Evolutionary conservation across 768 basidiomycete species (phyloP), one percentile per base, ranked within the genome.

Genomic region (Mycena vitilis): DNA sequence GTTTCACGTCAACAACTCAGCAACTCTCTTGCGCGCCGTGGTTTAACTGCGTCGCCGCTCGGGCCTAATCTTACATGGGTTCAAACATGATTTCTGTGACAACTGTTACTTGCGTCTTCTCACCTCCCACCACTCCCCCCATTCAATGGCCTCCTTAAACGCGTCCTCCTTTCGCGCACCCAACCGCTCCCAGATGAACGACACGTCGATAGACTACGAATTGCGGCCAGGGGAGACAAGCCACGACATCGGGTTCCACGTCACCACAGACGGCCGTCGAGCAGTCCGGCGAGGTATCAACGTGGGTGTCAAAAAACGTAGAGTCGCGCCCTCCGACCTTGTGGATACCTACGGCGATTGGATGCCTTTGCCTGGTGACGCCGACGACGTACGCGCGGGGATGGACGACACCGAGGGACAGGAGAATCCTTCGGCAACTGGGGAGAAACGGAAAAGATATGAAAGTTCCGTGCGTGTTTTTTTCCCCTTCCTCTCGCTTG

Each of bases 371-470:
- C 40, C 45, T 1, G 63, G 37, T 2, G 47, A 65, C 7, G 8
- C 4, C 1, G 45, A 48, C 2, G 37, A 45, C 30, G 3, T 30
- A 5, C 30, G 30, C 30, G 18, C 0, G 12, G 63, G 37, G 0
- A 49, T 23, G 2, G 37, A 16, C 5, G 60, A 61, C 4, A 36
- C 37, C 5, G 36, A 11, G 25, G 30, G 8, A 1, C 48, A 61
- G 1, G 48, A 30, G 30, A 30, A 30, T 5, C 3, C 30, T 30
- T 11, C 60, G 12, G 49, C 8, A 2, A 22, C 20, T 7, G 48
- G 49, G 16, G 53, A 38, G 1, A 61, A 61, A 20, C 18, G 49
- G 36, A 61, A 61, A 15, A n/a, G 60, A 2, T 61, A 61, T 13
- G 47, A 61, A 11, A 61, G 48, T 30, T 61, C 60, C 13, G 60